Evolutionary conservation across 2,329 filamentous ascomycete species (phyloP).

Genomic region (Ascochyta koolunga): DNA sequence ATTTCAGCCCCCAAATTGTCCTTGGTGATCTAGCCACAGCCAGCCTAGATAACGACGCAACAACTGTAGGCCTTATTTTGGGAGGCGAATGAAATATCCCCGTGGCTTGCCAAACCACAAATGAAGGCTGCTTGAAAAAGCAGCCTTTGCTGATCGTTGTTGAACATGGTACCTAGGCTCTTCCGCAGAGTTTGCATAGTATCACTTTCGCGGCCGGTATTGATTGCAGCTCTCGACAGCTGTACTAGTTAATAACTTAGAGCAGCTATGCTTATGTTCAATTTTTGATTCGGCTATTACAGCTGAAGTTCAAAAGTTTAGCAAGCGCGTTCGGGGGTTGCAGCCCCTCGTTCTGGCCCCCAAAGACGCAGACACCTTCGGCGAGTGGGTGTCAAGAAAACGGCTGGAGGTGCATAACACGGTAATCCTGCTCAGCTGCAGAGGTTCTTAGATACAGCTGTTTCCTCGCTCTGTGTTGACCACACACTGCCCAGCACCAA

Average conservation of each 20-base stretch:
- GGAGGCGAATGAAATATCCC: background rate
- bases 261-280: no score
- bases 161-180: conserved; percentile 1
- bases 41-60: conserved; percentile 6
- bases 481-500: background rate
- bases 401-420: conserved; percentile 2
- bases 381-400: background rate
- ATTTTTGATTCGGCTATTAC: background rate
- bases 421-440: background rate
- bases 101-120: conserved; percentile 3
- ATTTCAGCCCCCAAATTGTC: conserved; percentile 12
- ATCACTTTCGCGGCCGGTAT: background rate
- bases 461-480: background rate
- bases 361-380: conserved; percentile 1
- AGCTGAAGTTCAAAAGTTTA: background rate
- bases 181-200: background rate
- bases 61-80: conserved; percentile 2
- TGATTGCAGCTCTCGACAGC: background rate
- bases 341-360: conserved; percentile 8
- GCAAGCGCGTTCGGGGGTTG: background rate
- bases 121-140: background rate
- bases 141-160: conserved; percentile 4
- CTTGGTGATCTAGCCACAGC: conserved; percentile 1
- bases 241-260: no score
- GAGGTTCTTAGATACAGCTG: background rate